phyloP scores from a whole-genome alignment of 2,329 filamentous ascomycete genomes.

The Trichophyton simii region DNA sequence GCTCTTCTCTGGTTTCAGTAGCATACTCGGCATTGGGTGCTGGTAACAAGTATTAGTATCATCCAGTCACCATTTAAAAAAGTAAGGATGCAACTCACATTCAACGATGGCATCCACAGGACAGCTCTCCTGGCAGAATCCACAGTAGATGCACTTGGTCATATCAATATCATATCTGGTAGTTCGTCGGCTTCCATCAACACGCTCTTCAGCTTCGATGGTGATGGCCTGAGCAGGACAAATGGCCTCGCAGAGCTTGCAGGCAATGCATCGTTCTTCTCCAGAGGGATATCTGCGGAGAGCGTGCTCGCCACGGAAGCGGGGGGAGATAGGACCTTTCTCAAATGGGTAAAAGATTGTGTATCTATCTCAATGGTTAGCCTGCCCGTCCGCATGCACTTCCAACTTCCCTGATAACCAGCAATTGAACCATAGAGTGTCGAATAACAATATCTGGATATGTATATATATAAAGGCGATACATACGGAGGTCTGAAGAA shows the following conservation, averaged over 20 bases:
- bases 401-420: background rate
- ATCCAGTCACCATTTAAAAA: background rate
- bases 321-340: constrained; percentile 94
- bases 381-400: background rate
- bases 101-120: constrained; percentile 91
- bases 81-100: constrained; percentile 34
- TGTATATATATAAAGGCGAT: background rate
- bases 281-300: constrained; percentile 91
- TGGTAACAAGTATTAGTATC: constrained; percentile 16
- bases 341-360: constrained; percentile 99
- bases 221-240: constrained; percentile 98
- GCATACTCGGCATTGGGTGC: constrained; percentile 63
- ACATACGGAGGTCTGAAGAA: constrained; percentile 96
- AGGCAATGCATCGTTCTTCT: constrained; percentile 97
- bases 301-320: constrained; percentile 96
- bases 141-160: constrained; percentile 99
- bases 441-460: background rate
- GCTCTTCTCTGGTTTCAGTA: constrained; percentile 73
- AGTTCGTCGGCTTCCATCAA: constrained; percentile 86
- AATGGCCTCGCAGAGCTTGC: constrained; percentile 97
- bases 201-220: constrained; percentile 96
- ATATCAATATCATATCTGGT: constrained; percentile 99
- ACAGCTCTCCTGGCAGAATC: constrained; percentile 97
- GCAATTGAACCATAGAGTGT: background rate
- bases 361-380: constrained; percentile 47